Evolutionary conservation across 2,329 filamentous ascomycete genomes (phyloP).

Genomic region (Colletotrichum musicola): DNA sequence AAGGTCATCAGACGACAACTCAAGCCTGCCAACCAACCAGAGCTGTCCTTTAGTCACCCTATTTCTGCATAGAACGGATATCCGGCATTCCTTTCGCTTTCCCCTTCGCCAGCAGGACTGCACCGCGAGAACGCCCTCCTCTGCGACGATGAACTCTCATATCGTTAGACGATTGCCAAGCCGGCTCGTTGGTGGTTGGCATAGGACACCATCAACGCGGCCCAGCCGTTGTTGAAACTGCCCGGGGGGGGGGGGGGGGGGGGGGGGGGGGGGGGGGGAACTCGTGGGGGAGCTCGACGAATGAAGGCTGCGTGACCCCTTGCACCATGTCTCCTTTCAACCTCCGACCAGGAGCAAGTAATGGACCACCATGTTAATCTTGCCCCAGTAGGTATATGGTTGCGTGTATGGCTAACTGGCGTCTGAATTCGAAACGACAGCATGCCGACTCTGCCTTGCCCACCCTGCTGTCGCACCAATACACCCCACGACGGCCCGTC

Average conservation of each 20-base stretch:
- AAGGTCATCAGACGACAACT: background rate
- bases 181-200: conserved; percentile 1
- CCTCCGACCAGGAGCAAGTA: background rate
- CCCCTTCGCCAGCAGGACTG: conserved; percentile 2
- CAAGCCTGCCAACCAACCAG: background rate
- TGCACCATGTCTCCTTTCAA: too few relatives aligned
- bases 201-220: conserved; percentile 3
- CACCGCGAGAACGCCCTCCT: conserved; percentile 1
- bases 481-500: background rate
- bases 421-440: background rate
- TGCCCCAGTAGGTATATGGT: too few relatives aligned
- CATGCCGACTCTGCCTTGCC: background rate
- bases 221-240: conserved; percentile 24
- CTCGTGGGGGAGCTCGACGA: conserved; percentile 31
- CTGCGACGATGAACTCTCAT: too few relatives aligned
- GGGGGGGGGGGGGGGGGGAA: too few relatives aligned
- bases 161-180: background rate
- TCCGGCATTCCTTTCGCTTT: background rate
- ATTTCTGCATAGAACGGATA: background rate
- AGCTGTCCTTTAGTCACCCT: background rate
- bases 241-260: too few relatives aligned
- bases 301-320: too few relatives aligned
- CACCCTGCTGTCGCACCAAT: background rate
- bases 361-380: too few relatives aligned
- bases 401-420: background rate